Base-by-base conservation (phyloP, 2,329 filamentous ascomycete genomes). In the Trichoderma gracile region DNA sequence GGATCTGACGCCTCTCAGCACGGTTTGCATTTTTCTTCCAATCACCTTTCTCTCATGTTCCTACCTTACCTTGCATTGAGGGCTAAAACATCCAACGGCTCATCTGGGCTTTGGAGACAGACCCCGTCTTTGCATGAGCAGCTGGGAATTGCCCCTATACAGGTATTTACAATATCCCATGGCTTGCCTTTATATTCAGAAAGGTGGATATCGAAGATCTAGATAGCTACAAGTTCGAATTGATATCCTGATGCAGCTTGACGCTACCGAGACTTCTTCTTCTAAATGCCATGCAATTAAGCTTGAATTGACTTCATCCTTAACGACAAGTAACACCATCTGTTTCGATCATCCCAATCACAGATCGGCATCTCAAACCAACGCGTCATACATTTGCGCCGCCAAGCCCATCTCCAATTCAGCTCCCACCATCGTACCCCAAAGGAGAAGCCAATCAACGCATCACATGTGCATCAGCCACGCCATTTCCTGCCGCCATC, bases 381-480 rank as follows among this genome's bases (percentile, higher is more conserved):
- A 60, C 23, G 27, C 57, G 57, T 61, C 57, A 61, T 61, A 43
- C 23, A 21, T 5, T 27, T 38, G n/a, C 30, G 17, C n/a, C n/a
- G 47, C 47, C 38, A 25, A 59, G 38, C 33, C 33, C 33, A 38
- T 38, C 12, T 38, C 33, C 33, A 38, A 38, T 14, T 14, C 33
- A 38, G 33, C 33, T 38, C 33, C 33, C 33, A 14, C 33, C 33
- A 9, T 27, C 25, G 25, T 5, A 27, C 25, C 30, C 30, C 1
- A 30, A 10, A 9, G 7, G 14, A 30, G 50, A 42, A 52, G 30
- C 17, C n/a, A 42, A 15, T 14, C 33, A 42, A 12, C 33, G 10
- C 55, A 58, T 58, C 55, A 58, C 55, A 58, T 58, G 55, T 14
- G 33, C 33, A 38, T 14, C 33, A 38, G 33, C 33, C 33, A 38